phyloP scores from a whole-genome alignment of 352 stramenopile species.

The Globisporangium perplexum region DNA sequence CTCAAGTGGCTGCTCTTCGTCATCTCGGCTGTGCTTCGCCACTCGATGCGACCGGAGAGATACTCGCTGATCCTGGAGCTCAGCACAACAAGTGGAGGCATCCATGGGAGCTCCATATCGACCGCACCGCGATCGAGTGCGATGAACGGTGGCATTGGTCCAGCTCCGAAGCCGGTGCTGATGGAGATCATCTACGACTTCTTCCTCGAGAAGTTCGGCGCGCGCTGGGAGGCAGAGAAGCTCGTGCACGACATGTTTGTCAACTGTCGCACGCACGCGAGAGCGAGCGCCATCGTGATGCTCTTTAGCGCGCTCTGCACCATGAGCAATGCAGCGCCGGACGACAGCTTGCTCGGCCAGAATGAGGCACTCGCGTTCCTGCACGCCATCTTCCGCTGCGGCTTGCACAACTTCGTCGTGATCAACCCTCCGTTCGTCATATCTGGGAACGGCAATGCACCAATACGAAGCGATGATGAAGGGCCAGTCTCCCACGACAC shows the following conservation, averaged over 20 bases:
- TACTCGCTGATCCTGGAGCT: constrained; percentile 32
- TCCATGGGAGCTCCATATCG: background rate
- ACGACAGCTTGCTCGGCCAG: constrained; percentile 58
- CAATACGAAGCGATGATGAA: background rate
- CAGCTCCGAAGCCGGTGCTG: constrained; percentile 46
- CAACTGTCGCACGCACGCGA: constrained; percentile 53
- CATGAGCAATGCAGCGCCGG: constrained; percentile 50
- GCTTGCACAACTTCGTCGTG: constrained; percentile 47
- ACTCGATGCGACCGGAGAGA: constrained; percentile 26
- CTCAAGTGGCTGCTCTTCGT: constrained; percentile 53
- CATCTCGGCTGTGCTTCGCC: constrained; percentile 51
- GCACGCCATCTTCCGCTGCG: constrained; percentile 47
- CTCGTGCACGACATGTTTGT: constrained; percentile 80
- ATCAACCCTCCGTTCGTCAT: constrained; percentile 24
- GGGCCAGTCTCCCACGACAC: background rate
- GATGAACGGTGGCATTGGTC: constrained; percentile 57
- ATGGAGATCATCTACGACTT: constrained; percentile 77
- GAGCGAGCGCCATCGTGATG: constrained; percentile 30
- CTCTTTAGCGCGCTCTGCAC: constrained; percentile 70
- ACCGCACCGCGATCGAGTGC: constrained; percentile 11
- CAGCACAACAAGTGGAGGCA: constrained; percentile 34
- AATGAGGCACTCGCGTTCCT: constrained; percentile 68
- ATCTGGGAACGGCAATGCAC: background rate
- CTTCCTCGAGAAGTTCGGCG: constrained; percentile 63
- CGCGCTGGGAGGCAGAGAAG: constrained; percentile 69